Evolutionary conservation across 192 early-diverging fungal genomes (phyloP).

Genomic region (Umbelopsis vinacea): DNA sequence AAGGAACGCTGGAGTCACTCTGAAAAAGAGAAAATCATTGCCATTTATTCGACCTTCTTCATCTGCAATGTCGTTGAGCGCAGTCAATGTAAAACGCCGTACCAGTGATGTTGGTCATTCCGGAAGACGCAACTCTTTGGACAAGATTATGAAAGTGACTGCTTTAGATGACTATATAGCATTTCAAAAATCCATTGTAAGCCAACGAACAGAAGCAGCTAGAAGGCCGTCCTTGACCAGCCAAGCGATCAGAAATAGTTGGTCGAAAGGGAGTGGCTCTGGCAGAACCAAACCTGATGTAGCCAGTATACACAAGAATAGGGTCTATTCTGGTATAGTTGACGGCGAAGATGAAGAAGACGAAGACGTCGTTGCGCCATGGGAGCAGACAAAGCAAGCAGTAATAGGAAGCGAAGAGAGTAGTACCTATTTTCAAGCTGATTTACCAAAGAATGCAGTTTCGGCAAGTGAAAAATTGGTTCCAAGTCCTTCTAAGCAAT

Average conservation of each 20-base stretch:
- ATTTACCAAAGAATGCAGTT: too few species aligned
- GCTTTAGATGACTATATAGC: background rate
- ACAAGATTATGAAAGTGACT: background rate
- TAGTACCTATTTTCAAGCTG: background rate
- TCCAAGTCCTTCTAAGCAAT: too few species aligned
- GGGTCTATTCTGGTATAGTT: background rate
- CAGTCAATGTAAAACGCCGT: background rate
- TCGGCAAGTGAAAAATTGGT: too few species aligned
- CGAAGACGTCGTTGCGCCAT: background rate
- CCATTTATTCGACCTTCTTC: background rate
- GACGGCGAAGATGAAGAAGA: too few species aligned
- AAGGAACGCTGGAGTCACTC: constrained; percentile 5
- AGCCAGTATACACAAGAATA: too few species aligned
- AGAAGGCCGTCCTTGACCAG: background rate
- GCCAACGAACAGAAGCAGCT: constrained; percentile 3
- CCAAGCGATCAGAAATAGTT: constrained; percentile 9
- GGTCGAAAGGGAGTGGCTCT: background rate
- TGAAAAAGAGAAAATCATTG: constrained; percentile 4
- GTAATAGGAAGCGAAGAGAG: background rate
- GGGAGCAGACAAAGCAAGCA: background rate
- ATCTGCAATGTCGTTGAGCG: background rate
- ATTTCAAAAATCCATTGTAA: constrained; percentile 2
- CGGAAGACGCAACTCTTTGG: background rate
- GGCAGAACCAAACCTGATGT: background rate
- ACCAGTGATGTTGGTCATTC: constrained; percentile 12